A percentile compares a stretch with the other conserved stretches of the same genome.
These are phyloP conservation scores for Polygonum maritimum DNA, from an alignment of 148 eudicot genomes.

Conservation along the genomic window DNA sequence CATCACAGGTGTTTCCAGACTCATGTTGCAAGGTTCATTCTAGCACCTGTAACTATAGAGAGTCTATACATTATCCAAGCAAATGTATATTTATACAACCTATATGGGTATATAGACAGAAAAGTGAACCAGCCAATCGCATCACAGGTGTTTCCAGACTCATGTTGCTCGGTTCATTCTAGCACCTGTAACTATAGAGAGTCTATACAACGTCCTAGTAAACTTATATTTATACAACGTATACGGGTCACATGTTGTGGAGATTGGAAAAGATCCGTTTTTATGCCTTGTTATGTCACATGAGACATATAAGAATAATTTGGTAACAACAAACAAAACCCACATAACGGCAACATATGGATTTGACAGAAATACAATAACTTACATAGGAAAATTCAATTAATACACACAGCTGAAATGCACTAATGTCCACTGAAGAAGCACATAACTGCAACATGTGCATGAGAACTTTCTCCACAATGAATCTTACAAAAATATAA, in stretches of 20 bases:
- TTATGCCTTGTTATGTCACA: background rate
- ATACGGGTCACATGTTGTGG: background rate
- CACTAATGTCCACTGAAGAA: background rate
- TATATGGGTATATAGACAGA: background rate
- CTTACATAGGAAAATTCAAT: background rate
- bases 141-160: background rate
- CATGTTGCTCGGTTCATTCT: background rate
- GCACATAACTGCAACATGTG: background rate
- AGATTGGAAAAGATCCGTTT: background rate
- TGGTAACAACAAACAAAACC: background rate
- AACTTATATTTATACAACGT: background rate
- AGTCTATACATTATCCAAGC: background rate
- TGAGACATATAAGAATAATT: background rate
- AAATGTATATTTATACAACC: background rate
- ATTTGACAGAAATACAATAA: background rate
- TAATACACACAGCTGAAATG: background rate
- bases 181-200: background rate
- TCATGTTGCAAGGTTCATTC: background rate
- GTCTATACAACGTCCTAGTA: background rate
- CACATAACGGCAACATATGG: background rate
- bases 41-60: background rate
- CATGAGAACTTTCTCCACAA: background rate
- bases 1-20: background rate
- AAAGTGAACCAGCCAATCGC: background rate
- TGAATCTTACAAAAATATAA: background rate